Evolutionary conservation across 2,329 filamentous ascomycete species (phyloP).

Genomic region (Phialophora tarda): DNA sequence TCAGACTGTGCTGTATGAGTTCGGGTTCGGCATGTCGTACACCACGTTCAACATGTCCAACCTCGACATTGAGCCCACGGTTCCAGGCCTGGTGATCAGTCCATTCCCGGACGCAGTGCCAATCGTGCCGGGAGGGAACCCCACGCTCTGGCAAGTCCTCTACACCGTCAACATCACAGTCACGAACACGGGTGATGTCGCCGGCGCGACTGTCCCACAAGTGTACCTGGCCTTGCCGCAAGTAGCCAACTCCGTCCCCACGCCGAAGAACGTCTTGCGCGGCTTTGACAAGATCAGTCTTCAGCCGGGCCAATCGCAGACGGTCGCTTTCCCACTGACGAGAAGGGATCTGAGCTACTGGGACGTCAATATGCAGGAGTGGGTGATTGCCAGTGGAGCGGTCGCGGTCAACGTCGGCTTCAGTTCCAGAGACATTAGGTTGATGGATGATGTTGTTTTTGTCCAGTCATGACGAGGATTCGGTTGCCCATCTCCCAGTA

Average conservation of each 20-base stretch:
- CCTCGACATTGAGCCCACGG: constrained; percentile 64
- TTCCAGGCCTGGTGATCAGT: constrained; percentile 59
- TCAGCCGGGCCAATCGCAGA: constrained; percentile 54
- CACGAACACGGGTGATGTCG: constrained; percentile 70
- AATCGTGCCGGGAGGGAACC: constrained; percentile 64
- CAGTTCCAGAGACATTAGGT: constrained; percentile 34
- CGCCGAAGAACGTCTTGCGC: constrained; percentile 62
- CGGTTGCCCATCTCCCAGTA: neutral
- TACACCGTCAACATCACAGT: constrained; percentile 69
- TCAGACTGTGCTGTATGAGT: constrained; percentile 57
- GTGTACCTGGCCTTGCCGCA: constrained; percentile 56
- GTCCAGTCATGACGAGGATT: neutral
- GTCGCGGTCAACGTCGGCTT: constrained; percentile 32
- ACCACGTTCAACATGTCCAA: constrained; percentile 78
- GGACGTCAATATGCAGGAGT: constrained; percentile 65
- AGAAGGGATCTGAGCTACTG: constrained; percentile 69
- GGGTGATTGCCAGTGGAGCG: constrained; percentile 48
- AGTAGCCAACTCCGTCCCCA: constrained; percentile 52
- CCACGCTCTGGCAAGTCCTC: constrained; percentile 61
- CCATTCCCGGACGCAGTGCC: constrained; percentile 50
- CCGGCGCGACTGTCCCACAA: constrained; percentile 75
- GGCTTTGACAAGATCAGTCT: constrained; percentile 67
- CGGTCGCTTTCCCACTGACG: constrained; percentile 60
- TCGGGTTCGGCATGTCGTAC: constrained; percentile 81
- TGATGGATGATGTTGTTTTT: neutral